A percentile compares a stretch with the other conserved stretches of the same genome.
phyloP scores from a whole-genome alignment of 2,329 filamentous ascomycete species.

The Cladosporium halotolerans region DNA sequence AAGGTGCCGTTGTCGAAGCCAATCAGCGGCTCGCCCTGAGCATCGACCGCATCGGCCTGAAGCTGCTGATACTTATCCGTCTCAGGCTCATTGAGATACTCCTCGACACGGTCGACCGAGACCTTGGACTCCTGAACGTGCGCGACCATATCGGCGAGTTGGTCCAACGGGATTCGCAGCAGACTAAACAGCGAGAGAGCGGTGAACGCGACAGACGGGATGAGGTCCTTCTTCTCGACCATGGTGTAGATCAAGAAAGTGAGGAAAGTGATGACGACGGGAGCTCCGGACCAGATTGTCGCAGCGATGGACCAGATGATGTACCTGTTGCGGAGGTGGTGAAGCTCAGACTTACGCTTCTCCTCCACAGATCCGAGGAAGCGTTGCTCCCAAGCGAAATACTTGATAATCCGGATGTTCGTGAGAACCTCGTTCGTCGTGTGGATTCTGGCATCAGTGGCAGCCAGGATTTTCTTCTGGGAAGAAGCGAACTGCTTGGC shows the following conservation, averaged over 20 bases:
- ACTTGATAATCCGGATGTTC: slow-evolving; percentile 98
- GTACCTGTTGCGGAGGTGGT: slow-evolving; percentile 72
- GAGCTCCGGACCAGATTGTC: slow-evolving; percentile 93
- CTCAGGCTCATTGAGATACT: slow-evolving; percentile 87
- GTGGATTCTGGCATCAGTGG: slow-evolving; percentile 92
- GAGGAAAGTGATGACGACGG: slow-evolving; percentile 90
- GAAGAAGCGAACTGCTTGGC: slow-evolving; percentile 77
- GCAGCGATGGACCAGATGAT: slow-evolving; percentile 87
- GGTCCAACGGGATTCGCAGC: slow-evolving; percentile 85
- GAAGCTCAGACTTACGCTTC: slow-evolving; percentile 73
- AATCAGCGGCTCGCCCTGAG: slow-evolving; percentile 66
- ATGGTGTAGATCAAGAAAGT: slow-evolving; percentile 92
- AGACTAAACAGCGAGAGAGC: slow-evolving; percentile 93
- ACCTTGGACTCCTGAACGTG: slow-evolving; percentile 97
- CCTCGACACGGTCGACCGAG: slow-evolving; percentile 91
- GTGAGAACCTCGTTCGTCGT: slow-evolving; percentile 94
- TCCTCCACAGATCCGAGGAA: slow-evolving; percentile 84
- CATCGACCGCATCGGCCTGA: slow-evolving; percentile 60
- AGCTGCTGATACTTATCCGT: slow-evolving; percentile 93
- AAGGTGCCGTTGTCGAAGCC: slow-evolving; percentile 81
- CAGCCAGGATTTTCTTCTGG: slow-evolving; percentile 85
- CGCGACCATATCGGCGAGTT: slow-evolving; percentile 96
- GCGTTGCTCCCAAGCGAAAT: slow-evolving; percentile 94
- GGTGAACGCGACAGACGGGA: slow-evolving; percentile 91
- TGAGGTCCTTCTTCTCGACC: slow-evolving; percentile 79